A percentile compares a stretch with the other conserved stretches of the same genome.
These are phyloP conservation scores for Paracamarosporium sp. DNA, from an alignment of 2,329 filamentous ascomycete genomes.

Conservation along the genomic window DNA sequence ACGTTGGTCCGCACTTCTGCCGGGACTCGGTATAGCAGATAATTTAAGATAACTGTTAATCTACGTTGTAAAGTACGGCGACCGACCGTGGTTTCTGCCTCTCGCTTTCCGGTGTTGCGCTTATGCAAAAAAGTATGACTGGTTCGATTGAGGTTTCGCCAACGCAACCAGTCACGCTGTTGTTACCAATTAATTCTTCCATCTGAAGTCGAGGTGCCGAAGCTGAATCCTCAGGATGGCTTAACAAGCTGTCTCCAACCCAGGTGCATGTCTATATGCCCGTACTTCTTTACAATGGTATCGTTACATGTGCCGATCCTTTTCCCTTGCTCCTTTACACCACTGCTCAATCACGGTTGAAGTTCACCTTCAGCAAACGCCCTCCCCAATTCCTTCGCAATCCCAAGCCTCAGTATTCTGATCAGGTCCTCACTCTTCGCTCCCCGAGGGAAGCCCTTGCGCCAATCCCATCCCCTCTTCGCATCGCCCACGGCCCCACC, in stretches of 20 bases:
- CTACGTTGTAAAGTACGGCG: background rate
- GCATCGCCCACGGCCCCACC: conserved; percentile 44
- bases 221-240: background rate
- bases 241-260: no score
- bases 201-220: background rate
- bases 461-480: conserved; percentile 77
- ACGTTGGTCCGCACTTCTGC: background rate
- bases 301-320: background rate
- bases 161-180: no score
- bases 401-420: conserved; percentile 71
- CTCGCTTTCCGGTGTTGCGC: no score
- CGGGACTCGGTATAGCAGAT: background rate
- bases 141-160: no score
- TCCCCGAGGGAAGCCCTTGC: conserved; percentile 61
- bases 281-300: background rate
- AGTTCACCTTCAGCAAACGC: conserved; percentile 74
- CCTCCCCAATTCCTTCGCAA: conserved; percentile 76
- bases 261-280: background rate
- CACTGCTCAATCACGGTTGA: conserved; percentile 1
- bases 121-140: no score
- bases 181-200: background rate
- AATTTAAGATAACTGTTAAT: background rate
- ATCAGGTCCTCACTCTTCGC: conserved; percentile 75
- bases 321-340: background rate
- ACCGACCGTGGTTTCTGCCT: background rate